phyloP scores from a whole-genome alignment of 495 filamentous ascomycete species.

The Trichoderma erinaceum region DNA sequence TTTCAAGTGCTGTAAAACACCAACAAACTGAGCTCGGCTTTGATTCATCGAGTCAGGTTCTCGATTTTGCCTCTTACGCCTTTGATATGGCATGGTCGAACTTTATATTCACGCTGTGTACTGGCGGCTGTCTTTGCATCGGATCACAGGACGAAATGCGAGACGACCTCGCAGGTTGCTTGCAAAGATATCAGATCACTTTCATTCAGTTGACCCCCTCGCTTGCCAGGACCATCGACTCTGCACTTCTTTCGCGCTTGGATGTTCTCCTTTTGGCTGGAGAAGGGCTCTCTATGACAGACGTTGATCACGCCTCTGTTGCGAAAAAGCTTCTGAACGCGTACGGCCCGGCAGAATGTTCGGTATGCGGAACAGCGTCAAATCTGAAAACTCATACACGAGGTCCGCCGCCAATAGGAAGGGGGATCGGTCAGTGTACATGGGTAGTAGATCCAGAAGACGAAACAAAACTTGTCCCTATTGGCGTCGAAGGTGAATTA shows the following conservation, averaged over 20 bases:
- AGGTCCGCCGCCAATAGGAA: slow-evolving; percentile 25
- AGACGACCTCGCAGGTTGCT: background rate
- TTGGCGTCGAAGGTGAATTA: slow-evolving; percentile 43
- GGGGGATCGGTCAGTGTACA: slow-evolving; percentile 20
- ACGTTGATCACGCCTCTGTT: background rate
- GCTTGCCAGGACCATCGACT: background rate
- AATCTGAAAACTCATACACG: slow-evolving; percentile 36
- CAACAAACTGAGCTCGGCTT: slow-evolving; percentile 22
- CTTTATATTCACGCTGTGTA: slow-evolving; percentile 46
- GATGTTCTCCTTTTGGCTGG: background rate
- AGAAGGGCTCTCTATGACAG: background rate
- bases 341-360: background rate
- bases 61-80: slow-evolving; percentile 54
- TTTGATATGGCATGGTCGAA: slow-evolving; percentile 52
- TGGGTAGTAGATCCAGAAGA: slow-evolving; percentile 32
- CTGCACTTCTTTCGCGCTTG: background rate
- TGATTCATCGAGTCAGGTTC: slow-evolving; percentile 33
- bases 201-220: background rate
- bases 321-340: background rate
- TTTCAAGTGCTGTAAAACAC: slow-evolving; percentile 17
- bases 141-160: slow-evolving; percentile 41
- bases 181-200: too few relatives aligned
- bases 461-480: slow-evolving; percentile 30
- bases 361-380: slow-evolving; percentile 39
- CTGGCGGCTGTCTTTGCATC: slow-evolving; percentile 55